Conservation (phyloP, 1,139 yeast species). For the Pneumocystis carinii region DNA sequence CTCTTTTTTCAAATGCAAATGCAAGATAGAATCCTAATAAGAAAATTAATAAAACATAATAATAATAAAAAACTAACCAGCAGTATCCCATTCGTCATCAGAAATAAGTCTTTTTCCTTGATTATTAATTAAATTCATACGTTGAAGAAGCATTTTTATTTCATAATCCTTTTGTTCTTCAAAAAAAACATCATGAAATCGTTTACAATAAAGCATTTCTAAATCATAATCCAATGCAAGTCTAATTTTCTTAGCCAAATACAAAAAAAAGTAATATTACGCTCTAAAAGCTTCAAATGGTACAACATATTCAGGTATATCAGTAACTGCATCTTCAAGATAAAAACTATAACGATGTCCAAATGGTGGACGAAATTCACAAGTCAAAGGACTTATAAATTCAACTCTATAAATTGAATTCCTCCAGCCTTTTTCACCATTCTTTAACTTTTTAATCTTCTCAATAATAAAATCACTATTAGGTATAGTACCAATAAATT, state of each 20-base stretch:
- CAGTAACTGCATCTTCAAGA: constrained; percentile 83
- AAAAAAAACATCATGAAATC: constrained; percentile 69
- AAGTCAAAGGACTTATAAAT: constrained; percentile 66
- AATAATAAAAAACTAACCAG: constrained; percentile 28
- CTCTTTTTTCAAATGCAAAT: constrained; percentile 53
- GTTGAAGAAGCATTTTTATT: constrained; percentile 37
- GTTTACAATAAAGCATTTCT: constrained; percentile 55
- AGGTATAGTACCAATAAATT: constrained; percentile 86
- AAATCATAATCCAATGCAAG: constrained; percentile 55
- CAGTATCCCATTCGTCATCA: constrained; percentile 84
- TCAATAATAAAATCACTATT: constrained; percentile 69
- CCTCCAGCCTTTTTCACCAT: constrained; percentile 52
- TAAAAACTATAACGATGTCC: constrained; percentile 76
- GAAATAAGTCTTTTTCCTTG: constrained; percentile 80
- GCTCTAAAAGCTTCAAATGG: constrained; percentile 80
- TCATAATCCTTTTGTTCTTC: constrained; percentile 56
- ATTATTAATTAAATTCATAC: constrained; percentile 31
- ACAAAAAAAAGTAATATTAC: constrained; percentile 31
- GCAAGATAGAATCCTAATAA: constrained; percentile 42
- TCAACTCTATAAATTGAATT: constrained; percentile 68
- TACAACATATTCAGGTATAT: constrained; percentile 95
- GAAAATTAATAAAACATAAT: neutral
- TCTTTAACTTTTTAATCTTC: constrained; percentile 36
- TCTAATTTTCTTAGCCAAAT: constrained; percentile 1
- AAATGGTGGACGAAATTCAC: constrained; percentile 55